phyloP scores from a whole-genome alignment of 169 alveolate species.

The Plasmodium vinckei region DNA sequence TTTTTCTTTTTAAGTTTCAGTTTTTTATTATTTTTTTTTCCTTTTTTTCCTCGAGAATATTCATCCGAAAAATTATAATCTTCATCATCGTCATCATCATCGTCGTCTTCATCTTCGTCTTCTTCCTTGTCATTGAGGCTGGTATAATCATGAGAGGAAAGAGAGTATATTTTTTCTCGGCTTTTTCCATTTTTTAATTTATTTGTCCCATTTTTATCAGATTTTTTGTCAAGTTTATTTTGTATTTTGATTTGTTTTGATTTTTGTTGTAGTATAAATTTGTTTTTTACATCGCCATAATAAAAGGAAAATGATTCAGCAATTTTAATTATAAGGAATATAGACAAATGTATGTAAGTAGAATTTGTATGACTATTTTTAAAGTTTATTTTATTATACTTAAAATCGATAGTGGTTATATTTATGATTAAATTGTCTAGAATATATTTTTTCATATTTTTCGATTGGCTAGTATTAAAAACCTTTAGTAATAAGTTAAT shows the following conservation, averaged over 20 bases:
- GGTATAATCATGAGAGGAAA: not conserved
- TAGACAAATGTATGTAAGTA: slow-evolving; percentile 42
- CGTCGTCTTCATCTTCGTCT: slow-evolving; percentile 1
- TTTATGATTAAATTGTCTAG: slow-evolving; percentile 31
- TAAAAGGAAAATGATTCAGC: slow-evolving; percentile 54
- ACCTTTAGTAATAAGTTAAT: slow-evolving; percentile 30
- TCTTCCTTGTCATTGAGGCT: not conserved
- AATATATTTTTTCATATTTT: slow-evolving; percentile 49
- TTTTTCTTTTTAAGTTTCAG: not conserved
- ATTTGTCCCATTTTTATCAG: not conserved
- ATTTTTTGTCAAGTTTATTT: not conserved
- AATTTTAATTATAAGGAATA: slow-evolving; percentile 44
- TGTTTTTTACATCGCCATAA: slow-evolving; percentile 47
- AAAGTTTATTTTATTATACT: slow-evolving; percentile 53
- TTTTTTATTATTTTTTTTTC: not conserved
- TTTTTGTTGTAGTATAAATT: slow-evolving; percentile 2
- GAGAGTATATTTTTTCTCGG: not conserved
- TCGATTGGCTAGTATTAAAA: slow-evolving; percentile 12
- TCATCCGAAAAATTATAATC: not conserved
- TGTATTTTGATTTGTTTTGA: not conserved
- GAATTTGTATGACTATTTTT: slow-evolving; percentile 44
- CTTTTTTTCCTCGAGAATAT: not conserved
- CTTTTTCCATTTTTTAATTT: not conserved
- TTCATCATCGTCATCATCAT: not conserved
- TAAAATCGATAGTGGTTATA: slow-evolving; percentile 53